Evolutionary conservation across 805 yeast genomes (phyloP).

Genomic region (Metschnikowia sp.): DNA sequence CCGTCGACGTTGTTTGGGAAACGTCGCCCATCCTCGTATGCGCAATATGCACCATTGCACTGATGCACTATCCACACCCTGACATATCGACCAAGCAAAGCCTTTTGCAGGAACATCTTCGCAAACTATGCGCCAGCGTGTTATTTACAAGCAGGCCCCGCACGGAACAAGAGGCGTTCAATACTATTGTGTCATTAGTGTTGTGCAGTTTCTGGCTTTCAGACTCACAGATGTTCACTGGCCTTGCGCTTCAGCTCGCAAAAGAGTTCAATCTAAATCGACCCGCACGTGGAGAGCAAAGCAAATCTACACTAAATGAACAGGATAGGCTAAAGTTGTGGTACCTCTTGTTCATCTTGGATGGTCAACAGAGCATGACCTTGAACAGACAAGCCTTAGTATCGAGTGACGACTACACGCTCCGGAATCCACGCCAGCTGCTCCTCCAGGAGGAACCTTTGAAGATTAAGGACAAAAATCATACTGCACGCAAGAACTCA

Average conservation of each 20-base stretch:
- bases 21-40: conserved; percentile 56
- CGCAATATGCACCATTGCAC: conserved; percentile 59
- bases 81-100: conserved; percentile 27
- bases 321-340: conserved; percentile 54
- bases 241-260: conserved; percentile 65
- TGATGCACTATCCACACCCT: conserved; percentile 52
- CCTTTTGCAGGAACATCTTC: conserved; percentile 28
- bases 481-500: too few relatives aligned
- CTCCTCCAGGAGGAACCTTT: conserved; percentile 16
- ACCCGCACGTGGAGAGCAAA: not conserved
- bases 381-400: conserved; percentile 56
- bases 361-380: conserved; percentile 66
- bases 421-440: conserved; percentile 41
- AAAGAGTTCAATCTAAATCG: conserved; percentile 38
- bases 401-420: conserved; percentile 42
- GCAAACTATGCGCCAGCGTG: conserved; percentile 33
- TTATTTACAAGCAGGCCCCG: conserved; percentile 36
- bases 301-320: conserved; percentile 9
- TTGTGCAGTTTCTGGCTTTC: conserved; percentile 70
- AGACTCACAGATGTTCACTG: conserved; percentile 61
- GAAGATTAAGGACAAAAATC: not conserved
- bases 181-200: conserved; percentile 60
- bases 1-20: conserved; percentile 49
- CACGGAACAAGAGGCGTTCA: conserved; percentile 49
- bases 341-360: conserved; percentile 63